phyloP scores from a whole-genome alignment of 2,329 filamentous ascomycete species.

The Colletotrichum sp. region DNA sequence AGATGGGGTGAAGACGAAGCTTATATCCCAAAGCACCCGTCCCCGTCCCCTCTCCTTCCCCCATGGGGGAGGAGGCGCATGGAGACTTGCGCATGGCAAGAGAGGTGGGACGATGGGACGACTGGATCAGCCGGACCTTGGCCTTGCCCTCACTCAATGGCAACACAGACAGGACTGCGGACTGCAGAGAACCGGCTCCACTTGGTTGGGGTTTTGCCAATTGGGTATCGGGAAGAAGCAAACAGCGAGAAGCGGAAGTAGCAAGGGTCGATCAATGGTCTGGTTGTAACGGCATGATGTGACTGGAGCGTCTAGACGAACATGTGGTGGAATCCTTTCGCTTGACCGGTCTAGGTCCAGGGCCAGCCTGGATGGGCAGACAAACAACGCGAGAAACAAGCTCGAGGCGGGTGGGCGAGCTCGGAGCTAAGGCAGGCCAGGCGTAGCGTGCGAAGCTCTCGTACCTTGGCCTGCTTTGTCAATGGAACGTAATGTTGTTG shows the following conservation, averaged over 20 bases:
- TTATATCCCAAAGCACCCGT: constrained; percentile 14
- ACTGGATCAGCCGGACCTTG: constrained; percentile 10
- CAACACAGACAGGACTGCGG: background rate
- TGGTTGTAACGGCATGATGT: constrained; percentile 14
- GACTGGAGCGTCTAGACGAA: constrained; percentile 22
- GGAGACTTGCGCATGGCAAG: constrained; percentile 3
- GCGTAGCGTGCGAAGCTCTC: background rate
- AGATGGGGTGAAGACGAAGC: constrained; percentile 13
- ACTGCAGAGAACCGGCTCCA: constrained; percentile 13
- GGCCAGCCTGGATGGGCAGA: background rate
- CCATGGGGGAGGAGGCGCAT: constrained; percentile 1
- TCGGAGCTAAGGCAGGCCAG: background rate
- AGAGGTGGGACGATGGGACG: constrained; percentile 13
- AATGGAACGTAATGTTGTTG: background rate
- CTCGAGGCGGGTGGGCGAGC: background rate
- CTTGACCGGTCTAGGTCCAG: background rate
- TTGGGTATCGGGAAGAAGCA: background rate
- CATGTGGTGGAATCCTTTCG: constrained; percentile 17
- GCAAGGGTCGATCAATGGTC: background rate
- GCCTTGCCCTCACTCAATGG: background rate
- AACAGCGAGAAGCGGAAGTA: background rate
- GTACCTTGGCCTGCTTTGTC: background rate
- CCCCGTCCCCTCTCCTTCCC: background rate
- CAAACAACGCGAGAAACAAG: background rate
- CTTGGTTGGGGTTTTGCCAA: background rate